Evolutionary conservation across 1,284 basidiomycete genomes (phyloP), one percentile per base, ranked within the genome.

Genomic region (Papiliotrema laurentii): DNA sequence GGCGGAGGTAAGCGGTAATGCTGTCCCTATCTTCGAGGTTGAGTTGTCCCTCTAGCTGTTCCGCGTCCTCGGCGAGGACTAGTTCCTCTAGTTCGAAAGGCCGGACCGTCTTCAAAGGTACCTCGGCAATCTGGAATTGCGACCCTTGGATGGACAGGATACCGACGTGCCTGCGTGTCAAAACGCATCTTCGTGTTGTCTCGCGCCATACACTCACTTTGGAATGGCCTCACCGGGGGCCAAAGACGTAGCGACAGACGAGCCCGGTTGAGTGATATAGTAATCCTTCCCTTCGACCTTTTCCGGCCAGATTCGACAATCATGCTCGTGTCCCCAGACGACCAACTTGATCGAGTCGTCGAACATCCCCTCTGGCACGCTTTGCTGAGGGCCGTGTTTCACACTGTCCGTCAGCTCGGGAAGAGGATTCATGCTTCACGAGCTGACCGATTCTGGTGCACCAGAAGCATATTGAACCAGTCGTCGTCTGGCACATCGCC

Each of bases 271-370:
- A 0, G 85, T 83, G 64, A 99, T 92, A 61, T 82, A 84, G 74
- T 99, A 98, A 4, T 81, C 79, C 72, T 96, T 94, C 7, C 89
- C 92, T 4, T 88, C 84, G 5, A 99, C 92, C 2, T 83, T 79
- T 65, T 97, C 89, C 0, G 94, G 94, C 2, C 82, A 77, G 52
- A 97, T 91, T 24, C 90, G 82, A 68, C 93, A 97, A 71, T 98
- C 94, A 68, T 99, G 96, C 71, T 99, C 96, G 68, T 99, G 96
- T 1, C 96, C 94, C 94, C 94, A 98, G 0, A 98, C 79, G 7
- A 99, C 89, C 4, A 98, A 79, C 64, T 96, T 84, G 50, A 97
- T 80, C 60, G 85, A 89, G 66, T 98, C 90, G 66, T 97, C 94
- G 63, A 98, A 98, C 82, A 96, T 89, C 51, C 87, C 87, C 66